Conservation (phyloP, 106 monocot genomes). For the Hemerocallis citrina region DNA sequence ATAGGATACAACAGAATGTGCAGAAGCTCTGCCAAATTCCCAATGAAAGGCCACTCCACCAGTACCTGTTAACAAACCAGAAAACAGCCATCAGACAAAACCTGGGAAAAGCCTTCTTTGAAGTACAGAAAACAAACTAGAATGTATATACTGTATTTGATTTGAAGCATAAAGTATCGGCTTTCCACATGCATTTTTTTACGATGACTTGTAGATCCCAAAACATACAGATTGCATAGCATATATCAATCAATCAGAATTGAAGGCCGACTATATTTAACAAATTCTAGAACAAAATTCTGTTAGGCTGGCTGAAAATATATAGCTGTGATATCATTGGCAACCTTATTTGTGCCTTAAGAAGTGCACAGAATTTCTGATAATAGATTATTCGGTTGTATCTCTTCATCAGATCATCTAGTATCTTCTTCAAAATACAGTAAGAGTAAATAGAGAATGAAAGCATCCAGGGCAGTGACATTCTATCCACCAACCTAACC, state of each 20-base stretch:
- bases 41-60: not conserved
- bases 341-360: not conserved
- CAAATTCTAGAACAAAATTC: no score
- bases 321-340: not conserved
- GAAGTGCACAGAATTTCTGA: no score
- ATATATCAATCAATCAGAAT: no score
- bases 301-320: no score
- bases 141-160: not conserved
- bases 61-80: not conserved
- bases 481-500: no score
- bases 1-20: not conserved
- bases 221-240: not conserved
- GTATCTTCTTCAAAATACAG: no score
- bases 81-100: not conserved
- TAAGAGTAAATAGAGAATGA: no score
- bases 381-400: no score
- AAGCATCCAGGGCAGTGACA: no score
- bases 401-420: no score
- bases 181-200: not conserved
- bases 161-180: not conserved
- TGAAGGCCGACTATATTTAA: not conserved
- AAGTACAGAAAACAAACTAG: not conserved
- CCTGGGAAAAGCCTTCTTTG: not conserved
- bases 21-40: no score
- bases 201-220: not conserved